Conservation (phyloP, 1,139 yeast genomes). For the Yamadazyma songkhlaensis region DNA sequence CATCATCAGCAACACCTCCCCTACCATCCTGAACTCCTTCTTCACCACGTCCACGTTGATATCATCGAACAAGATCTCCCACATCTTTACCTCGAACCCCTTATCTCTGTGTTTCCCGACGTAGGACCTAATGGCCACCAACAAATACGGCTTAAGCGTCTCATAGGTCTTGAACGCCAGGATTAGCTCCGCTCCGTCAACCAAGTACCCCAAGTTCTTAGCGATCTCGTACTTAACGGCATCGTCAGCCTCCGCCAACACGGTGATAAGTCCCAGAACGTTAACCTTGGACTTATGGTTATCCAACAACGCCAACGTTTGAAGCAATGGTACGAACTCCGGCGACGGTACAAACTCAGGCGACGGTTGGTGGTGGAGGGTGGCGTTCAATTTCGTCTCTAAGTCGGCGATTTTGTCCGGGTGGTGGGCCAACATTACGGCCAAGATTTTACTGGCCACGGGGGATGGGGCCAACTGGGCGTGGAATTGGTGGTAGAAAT, state of each 20-base stretch:
- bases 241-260: slow-evolving; percentile 11
- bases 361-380: no score
- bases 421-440: no score
- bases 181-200: slow-evolving; percentile 17
- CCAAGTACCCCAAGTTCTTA: slow-evolving; percentile 13
- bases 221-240: slow-evolving; percentile 18
- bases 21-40: slow-evolving; percentile 23
- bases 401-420: no score
- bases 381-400: no score
- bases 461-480: no score
- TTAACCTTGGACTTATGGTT: no score
- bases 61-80: slow-evolving; percentile 9
- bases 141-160: slow-evolving; percentile 8
- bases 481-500: no score
- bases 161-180: slow-evolving; percentile 10
- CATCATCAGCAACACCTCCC: slow-evolving; percentile 30
- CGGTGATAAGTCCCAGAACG: not conserved
- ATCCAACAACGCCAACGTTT: no score
- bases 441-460: no score
- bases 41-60: slow-evolving; percentile 7
- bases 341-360: no score
- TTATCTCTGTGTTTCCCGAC: slow-evolving; percentile 9
- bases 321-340: no score
- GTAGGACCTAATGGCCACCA: slow-evolving; percentile 11
- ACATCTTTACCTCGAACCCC: slow-evolving; percentile 7